Evolutionary conservation across 257 asterid species (phyloP), one percentile per base, ranked within the genome.

Genomic region (Solanum ahanhuiri): DNA sequence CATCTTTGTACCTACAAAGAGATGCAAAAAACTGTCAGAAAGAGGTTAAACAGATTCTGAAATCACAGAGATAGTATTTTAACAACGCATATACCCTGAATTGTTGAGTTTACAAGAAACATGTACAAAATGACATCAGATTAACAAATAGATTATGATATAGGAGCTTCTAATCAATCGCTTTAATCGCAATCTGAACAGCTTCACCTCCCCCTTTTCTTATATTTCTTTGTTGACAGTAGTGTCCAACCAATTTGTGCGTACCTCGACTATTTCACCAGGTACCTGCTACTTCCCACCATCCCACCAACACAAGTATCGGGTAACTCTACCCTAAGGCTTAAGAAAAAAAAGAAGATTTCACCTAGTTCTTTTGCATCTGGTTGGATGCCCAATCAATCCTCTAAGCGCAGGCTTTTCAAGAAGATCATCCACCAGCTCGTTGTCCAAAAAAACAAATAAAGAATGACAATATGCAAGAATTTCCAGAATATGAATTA

Each of bases 1-100:
- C 92, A 91, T 95, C 98, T 90, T 95, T 95, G 91, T 97, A 97
- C 87, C 99, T 97, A 92, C 83, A 89, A 89, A 81, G 69, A 89
- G 86, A 45, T 15, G 66, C 84, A 86, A 60, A 34, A 81, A 51
- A 30, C 63, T 35, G 82, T 63, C 43, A 60, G 73, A 25, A 77
- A 48, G 84, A 79, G 25, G 39, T 28, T 14, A 79, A 79, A 9
- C 84, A 79, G 66, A 23, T 15, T 15, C 84, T 28, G 37, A 28
- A 43, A 86, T 12, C 25, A 10, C 77, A 82, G 23, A 70, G 69
- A 23, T 72, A 18, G 51, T 31, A 30, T 70, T 35, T 69, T 73
- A 69, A 72, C 72, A 81, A 83, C 28, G 8, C 35, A 57, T 20
- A 4, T 9, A 17, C 84, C n/a, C 41, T 25, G 30, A 79, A 79